Evolutionary conservation across 441 rosid species (phyloP).

Genomic region (Jatropha multifida): DNA sequence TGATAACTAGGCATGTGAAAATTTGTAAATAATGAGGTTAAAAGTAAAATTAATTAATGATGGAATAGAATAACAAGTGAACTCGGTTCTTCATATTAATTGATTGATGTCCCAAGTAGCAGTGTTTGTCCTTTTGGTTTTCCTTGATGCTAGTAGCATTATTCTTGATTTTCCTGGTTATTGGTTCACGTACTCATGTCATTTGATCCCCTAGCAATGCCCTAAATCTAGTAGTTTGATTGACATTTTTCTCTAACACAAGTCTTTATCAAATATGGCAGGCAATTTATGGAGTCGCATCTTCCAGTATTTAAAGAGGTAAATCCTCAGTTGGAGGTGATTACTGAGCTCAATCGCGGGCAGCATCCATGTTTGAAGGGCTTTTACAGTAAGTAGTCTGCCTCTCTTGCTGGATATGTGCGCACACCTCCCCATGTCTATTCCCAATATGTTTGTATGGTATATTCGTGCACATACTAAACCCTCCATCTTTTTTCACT

Average conservation of each 20-base stretch:
- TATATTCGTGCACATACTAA: not conserved
- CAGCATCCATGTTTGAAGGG: constrained; percentile 89
- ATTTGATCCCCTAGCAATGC: not conserved
- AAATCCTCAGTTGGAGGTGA: constrained; percentile 78
- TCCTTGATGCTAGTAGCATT: not conserved
- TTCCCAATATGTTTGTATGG: not conserved
- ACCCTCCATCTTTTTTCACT: not conserved
- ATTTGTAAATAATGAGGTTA: not conserved
- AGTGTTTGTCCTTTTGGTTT: not conserved
- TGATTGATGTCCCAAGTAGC: not conserved
- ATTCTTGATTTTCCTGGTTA: not conserved
- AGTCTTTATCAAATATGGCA: constrained; percentile 16
- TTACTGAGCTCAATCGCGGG: constrained; percentile 71
- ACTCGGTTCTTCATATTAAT: not conserved
- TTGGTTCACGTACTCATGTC: not conserved
- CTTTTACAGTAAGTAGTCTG: constrained; percentile 51
- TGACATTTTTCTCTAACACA: not conserved
- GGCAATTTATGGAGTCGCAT: constrained; percentile 84
- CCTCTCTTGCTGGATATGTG: not conserved
- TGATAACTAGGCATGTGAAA: not conserved
- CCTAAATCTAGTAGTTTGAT: not conserved
- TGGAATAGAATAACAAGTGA: not conserved
- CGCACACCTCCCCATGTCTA: too few relatives aligned
- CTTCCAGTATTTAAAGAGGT: constrained; percentile 59
- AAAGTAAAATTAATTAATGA: not conserved